Conservation (phyloP, 1,139 yeast genomes). For the Citeromyces hawaiiensis region DNA sequence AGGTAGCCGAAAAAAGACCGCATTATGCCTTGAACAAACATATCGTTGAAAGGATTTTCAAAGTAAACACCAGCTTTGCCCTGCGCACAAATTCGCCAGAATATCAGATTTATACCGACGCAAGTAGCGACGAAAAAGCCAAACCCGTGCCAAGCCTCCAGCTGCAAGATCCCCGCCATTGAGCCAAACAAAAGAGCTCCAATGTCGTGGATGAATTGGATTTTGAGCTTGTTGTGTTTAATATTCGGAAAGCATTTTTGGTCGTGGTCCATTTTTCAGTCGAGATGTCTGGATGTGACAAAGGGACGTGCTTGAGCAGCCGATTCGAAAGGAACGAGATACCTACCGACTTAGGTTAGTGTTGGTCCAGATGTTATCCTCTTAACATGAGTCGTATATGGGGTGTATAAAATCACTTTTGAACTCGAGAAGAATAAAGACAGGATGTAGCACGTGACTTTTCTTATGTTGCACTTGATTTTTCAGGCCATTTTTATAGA, state of each 20-base stretch:
- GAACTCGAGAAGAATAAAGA: no score
- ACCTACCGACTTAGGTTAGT: no score
- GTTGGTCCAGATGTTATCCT: no score
- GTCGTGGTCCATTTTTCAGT: neutral
- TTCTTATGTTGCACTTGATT: no score
- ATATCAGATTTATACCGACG: slow-evolving; percentile 26
- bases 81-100: slow-evolving; percentile 27
- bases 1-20: slow-evolving; percentile 57
- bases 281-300: neutral
- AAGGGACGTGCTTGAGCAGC: no score
- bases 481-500: no score
- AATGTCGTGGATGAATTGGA: slow-evolving; percentile 47
- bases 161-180: slow-evolving; percentile 58
- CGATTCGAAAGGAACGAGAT: no score
- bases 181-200: slow-evolving; percentile 56
- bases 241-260: neutral
- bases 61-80: slow-evolving; percentile 33
- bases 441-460: no score
- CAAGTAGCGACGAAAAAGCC: slow-evolving; percentile 40
- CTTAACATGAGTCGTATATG: no score
- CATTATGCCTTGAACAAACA: slow-evolving; percentile 41
- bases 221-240: slow-evolving; percentile 13
- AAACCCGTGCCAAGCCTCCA: slow-evolving; percentile 56
- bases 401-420: no score
- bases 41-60: slow-evolving; percentile 36